A percentile compares a stretch with the other conserved stretches of the same genome.
phyloP scores from a whole-genome alignment of 176 grass and related monocot species.

The Avena insularis region DNA sequence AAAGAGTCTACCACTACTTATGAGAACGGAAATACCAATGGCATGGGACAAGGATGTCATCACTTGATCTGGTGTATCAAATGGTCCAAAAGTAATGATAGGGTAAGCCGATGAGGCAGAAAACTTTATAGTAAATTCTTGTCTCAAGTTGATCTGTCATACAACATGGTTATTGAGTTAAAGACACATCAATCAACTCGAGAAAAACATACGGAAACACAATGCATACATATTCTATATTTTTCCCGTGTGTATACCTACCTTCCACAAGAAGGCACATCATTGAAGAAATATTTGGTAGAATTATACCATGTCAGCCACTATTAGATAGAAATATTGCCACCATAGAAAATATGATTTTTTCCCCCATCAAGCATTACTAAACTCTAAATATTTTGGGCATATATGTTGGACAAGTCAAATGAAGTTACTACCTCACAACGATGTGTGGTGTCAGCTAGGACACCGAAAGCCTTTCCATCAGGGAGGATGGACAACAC shows the following conservation, averaged over 20 bases:
- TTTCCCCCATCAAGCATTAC: neutral
- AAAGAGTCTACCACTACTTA: neutral
- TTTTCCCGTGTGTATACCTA: neutral
- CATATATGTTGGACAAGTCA: neutral
- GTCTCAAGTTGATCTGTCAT: constrained; percentile 75
- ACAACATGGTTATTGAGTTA: neutral
- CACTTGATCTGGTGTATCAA: constrained; percentile 72
- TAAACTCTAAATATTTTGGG: neutral
- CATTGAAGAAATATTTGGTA: neutral
- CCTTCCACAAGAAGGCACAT: neutral
- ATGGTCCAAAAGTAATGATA: constrained; percentile 87
- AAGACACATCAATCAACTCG: neutral
- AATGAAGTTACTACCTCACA: constrained; percentile 55
- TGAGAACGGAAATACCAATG: constrained; percentile 62
- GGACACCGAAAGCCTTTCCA: constrained; percentile 74
- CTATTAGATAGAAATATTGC: neutral
- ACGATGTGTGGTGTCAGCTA: constrained; percentile 81
- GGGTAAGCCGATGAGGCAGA: constrained; percentile 57
- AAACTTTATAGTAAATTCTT: constrained; percentile 70
- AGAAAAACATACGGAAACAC: neutral
- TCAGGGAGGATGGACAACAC: constrained; percentile 82
- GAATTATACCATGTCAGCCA: no score
- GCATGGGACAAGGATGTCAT: constrained; percentile 74
- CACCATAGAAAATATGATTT: neutral
- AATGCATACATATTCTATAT: neutral